phyloP scores from a whole-genome alignment of 2,329 filamentous ascomycete genomes.

The Metarhizium album region DNA sequence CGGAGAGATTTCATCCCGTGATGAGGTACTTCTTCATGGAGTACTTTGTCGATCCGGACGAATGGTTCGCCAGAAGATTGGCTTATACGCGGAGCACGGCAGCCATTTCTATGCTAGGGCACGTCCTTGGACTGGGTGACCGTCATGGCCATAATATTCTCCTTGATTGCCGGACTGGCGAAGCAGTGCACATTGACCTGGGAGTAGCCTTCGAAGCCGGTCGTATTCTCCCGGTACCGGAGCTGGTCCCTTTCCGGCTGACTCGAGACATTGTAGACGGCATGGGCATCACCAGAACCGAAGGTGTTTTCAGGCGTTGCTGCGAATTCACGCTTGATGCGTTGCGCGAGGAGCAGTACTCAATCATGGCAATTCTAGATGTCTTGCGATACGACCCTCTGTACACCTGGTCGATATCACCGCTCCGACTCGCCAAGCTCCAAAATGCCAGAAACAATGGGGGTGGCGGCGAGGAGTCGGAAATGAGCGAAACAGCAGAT shows the following conservation, averaged over 20 bases:
- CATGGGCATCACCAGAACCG: conserved; percentile 90
- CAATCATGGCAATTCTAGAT: conserved; percentile 97
- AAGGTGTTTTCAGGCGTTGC: conserved; percentile 94
- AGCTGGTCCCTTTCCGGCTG: conserved; percentile 89
- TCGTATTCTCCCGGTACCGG: conserved; percentile 86
- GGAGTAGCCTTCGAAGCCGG: conserved; percentile 97
- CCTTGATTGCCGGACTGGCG: conserved; percentile 77
- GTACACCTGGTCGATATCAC: conserved; percentile 88
- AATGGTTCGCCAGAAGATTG: conserved; percentile 84
- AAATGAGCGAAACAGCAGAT: conserved; percentile 27
- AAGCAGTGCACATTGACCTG: conserved; percentile 93
- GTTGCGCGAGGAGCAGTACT: conserved; percentile 86
- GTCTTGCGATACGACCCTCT: conserved; percentile 96
- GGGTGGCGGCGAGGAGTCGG: conserved; percentile 22
- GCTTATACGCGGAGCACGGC: conserved; percentile 91
- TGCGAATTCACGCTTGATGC: conserved; percentile 97
- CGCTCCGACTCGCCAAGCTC: conserved; percentile 51
- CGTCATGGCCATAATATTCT: conserved; percentile 96
- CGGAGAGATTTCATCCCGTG: conserved; percentile 77
- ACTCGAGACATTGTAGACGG: conserved; percentile 93
- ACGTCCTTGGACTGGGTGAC: conserved; percentile 86
- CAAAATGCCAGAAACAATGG: conserved; percentile 48
- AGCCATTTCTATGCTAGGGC: conserved; percentile 88
- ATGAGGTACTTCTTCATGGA: conserved; percentile 98
- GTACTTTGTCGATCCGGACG: conserved; percentile 82